Conservation (phyloP, 306 rosid species). For the Pyrus betulifolia region DNA sequence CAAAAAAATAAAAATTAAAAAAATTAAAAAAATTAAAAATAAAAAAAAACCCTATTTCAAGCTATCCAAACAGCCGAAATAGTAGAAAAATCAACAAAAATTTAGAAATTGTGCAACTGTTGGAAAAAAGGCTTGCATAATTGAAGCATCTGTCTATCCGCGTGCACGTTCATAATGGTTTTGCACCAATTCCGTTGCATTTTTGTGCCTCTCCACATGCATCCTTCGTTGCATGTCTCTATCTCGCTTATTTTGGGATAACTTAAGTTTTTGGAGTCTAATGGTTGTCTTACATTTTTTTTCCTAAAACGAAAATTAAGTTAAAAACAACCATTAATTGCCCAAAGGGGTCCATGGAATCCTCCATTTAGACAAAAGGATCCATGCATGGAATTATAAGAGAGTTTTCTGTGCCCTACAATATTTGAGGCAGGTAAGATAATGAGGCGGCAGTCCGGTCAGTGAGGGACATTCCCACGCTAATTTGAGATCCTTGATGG, state of each 20-base stretch:
- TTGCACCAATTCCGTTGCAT: too few relatives aligned
- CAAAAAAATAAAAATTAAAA: too few relatives aligned
- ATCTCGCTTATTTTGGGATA: neutral
- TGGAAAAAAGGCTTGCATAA: too few relatives aligned
- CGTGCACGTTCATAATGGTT: too few relatives aligned
- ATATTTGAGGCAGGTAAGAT: constrained; percentile 44
- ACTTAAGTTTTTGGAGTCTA: neutral
- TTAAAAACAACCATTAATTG: neutral
- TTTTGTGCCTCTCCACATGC: neutral
- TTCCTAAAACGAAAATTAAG: neutral
- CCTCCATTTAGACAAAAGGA: neutral
- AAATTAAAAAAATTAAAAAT: too few relatives aligned
- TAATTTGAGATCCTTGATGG: constrained; percentile 4
- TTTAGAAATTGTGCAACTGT: too few relatives aligned
- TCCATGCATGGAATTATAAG: neutral
- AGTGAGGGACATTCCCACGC: constrained; percentile 49
- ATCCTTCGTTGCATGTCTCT: neutral
- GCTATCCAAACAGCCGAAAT: too few relatives aligned
- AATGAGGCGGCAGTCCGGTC: constrained; percentile 34
- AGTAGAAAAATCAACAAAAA: too few relatives aligned
- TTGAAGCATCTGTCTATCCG: too few relatives aligned
- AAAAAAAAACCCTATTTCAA: too few relatives aligned
- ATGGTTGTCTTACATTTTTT: neutral
- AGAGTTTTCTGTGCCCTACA: neutral
- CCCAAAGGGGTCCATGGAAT: neutral